These are phyloP conservation scores for Syncephalis fuscata DNA, from an alignment of 371 early-diverging fungal genomes.

Conservation along the genomic window DNA sequence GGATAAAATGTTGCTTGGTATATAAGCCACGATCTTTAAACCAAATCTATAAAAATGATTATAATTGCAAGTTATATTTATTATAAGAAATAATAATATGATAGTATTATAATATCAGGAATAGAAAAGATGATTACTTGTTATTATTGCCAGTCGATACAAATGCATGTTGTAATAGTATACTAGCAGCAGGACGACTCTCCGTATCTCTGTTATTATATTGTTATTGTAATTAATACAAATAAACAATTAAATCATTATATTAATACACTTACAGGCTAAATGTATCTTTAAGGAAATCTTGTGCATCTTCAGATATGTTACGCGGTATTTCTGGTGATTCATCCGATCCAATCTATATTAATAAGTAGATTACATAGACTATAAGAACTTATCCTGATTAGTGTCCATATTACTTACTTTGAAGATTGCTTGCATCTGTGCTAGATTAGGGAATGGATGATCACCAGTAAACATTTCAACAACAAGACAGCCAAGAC, in stretches of 20 bases:
- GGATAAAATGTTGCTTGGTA: no score
- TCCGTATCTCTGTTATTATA: constrained; percentile 26
- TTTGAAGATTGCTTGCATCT: constrained; percentile 85
- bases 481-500: constrained; percentile 82
- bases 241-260: background rate
- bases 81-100: no score
- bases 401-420: constrained; percentile 9
- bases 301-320: constrained; percentile 48
- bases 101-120: no score
- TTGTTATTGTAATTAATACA: background rate
- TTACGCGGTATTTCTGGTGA: constrained; percentile 63
- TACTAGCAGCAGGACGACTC: constrained; percentile 34
- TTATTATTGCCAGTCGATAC: background rate
- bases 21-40: no score
- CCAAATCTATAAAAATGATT: no score
- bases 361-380: no score
- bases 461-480: constrained; percentile 93
- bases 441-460: constrained; percentile 83
- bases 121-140: background rate
- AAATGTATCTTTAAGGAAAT: constrained; percentile 67
- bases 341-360: constrained; percentile 58
- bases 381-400: background rate
- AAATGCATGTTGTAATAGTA: constrained; percentile 37
- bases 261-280: constrained; percentile 27
- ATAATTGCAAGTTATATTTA: no score